Conservation (phyloP, 441 rosid species). For the Raphanus hybrid region DNA sequence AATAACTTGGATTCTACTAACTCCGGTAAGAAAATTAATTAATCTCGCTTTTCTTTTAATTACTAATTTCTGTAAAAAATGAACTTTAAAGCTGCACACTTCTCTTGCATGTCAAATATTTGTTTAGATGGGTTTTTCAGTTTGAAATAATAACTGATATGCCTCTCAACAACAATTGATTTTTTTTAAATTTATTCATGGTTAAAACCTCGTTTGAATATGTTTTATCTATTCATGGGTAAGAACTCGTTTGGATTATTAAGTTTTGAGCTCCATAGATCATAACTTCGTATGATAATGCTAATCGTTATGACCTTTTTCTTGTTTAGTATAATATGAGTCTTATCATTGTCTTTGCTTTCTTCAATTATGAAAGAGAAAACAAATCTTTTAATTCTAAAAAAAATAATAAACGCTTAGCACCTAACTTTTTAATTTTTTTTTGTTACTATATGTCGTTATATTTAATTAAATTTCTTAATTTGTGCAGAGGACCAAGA, state of each 20-base stretch:
- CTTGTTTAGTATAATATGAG: neutral
- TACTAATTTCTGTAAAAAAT: neutral
- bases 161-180: no score
- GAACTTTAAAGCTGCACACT: neutral
- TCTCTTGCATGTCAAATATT: no score
- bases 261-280: neutral
- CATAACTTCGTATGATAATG: neutral
- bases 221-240: no score
- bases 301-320: neutral
- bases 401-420: no score
- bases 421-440: no score
- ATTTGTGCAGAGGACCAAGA: neutral
- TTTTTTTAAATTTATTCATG: no score
- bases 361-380: neutral
- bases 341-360: neutral
- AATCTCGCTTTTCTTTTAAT: neutral
- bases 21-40: constrained; percentile 25
- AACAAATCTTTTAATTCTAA: neutral
- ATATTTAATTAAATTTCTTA: neutral
- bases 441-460: neutral
- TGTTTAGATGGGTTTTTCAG: no score
- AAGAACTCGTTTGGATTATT: no score
- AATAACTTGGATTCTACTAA: no score
- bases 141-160: no score
- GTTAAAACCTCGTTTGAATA: no score